phyloP scores from a whole-genome alignment of 768 basidiomycete species.

The Chalciporus chontae region DNA sequence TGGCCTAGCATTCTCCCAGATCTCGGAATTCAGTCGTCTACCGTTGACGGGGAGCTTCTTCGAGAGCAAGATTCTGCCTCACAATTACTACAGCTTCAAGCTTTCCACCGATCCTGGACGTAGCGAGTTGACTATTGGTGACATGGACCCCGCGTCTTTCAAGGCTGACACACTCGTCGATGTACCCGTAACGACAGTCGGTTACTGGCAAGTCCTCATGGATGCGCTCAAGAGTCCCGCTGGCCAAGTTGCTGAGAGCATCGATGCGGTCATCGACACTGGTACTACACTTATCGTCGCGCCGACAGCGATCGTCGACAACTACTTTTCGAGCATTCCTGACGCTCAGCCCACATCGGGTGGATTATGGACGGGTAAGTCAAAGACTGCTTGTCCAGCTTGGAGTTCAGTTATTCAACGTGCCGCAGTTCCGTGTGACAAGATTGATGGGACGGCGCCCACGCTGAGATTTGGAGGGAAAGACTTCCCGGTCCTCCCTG shows the following conservation, averaged over 20 bases:
- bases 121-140: conserved; percentile 22
- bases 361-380: conserved; percentile 33
- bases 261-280: conserved; percentile 32
- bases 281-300: conserved; percentile 24
- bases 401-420: neutral
- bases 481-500: conserved; percentile 30
- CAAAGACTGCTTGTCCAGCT: neutral
- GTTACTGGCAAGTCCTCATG: conserved; percentile 36
- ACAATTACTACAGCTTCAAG: conserved; percentile 43
- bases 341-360: conserved; percentile 12
- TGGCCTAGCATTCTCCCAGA: conserved; percentile 38
- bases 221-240: conserved; percentile 11
- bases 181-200: conserved; percentile 23
- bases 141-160: conserved; percentile 45
- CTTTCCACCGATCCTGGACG: conserved; percentile 26
- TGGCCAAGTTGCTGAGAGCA: neutral
- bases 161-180: conserved; percentile 43
- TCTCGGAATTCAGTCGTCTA: conserved; percentile 31
- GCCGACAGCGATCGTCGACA: conserved; percentile 13
- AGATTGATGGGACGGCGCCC: conserved; percentile 17
- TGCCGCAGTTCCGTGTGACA: conserved; percentile 15
- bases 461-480: conserved; percentile 34
- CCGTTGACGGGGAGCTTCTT: conserved; percentile 40
- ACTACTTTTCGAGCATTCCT: conserved; percentile 23
- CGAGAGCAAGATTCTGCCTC: neutral